Percentiles rank a stretch among this genome's conserved stretches.
Evolutionary conservation across 352 stramenopile species (phyloP).

Genomic region (Globisporangium okanoganense): DNA sequence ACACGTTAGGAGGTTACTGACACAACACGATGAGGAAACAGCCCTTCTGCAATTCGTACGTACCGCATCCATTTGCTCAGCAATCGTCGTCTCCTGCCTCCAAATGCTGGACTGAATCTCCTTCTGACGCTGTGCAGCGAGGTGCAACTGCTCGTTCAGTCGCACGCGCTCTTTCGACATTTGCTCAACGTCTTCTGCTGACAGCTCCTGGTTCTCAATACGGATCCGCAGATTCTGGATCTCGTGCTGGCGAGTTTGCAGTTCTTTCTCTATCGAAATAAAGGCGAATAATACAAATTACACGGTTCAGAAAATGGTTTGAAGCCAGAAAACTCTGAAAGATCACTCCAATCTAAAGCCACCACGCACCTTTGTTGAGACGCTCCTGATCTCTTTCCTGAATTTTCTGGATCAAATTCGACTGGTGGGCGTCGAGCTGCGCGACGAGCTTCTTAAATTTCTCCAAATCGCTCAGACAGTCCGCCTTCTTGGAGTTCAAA

Average conservation of each 20-base stretch:
- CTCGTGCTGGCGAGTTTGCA: constrained; percentile 46
- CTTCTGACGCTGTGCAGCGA: constrained; percentile 62
- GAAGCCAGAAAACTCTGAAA: too few relatives aligned
- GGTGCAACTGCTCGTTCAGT: constrained; percentile 69
- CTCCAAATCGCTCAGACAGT: constrained; percentile 86
- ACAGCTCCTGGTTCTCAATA: constrained; percentile 79
- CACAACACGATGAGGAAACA: too few relatives aligned
- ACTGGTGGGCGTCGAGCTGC: constrained; percentile 75
- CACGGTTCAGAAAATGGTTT: not conserved
- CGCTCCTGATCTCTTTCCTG: constrained; percentile 73
- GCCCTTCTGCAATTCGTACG: too few relatives aligned
- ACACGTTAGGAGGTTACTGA: too few relatives aligned
- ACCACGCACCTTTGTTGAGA: constrained; percentile 69
- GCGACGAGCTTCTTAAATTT: constrained; percentile 91
- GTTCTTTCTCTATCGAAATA: constrained; percentile 37
- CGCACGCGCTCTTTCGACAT: constrained; percentile 63
- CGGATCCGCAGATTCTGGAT: constrained; percentile 57
- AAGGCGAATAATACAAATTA: not conserved
- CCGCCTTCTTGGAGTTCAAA: constrained; percentile 80
- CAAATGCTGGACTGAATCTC: constrained; percentile 55
- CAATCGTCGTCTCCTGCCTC: constrained; percentile 63
- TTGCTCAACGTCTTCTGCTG: constrained; percentile 69
- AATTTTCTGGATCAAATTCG: constrained; percentile 85
- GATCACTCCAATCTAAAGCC: constrained; percentile 8
- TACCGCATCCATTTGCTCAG: constrained; percentile 62